A percentile compares a stretch with the other conserved stretches of the same genome.
Conservation (phyloP, 176 grass and related monocot genomes). For the Puccinellia tenuiflora region DNA sequence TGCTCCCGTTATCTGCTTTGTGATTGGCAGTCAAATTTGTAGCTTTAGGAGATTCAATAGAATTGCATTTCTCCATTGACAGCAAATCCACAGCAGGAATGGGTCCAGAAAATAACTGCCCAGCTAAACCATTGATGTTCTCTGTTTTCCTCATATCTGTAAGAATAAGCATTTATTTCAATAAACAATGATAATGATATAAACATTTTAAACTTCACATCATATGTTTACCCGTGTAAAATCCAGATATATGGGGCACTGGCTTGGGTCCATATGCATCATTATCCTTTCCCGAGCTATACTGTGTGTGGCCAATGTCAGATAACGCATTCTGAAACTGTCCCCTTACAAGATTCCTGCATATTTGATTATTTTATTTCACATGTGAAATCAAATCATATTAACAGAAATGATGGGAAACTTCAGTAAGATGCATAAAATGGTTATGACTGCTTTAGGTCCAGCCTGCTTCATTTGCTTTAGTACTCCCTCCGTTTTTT, state of each 20-base stretch:
- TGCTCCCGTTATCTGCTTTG: constrained; percentile 25
- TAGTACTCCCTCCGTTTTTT: too few species aligned
- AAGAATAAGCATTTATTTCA: neutral
- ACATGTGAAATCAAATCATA: neutral
- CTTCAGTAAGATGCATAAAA: neutral
- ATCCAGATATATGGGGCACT: constrained; percentile 53
- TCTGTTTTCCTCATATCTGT: constrained; percentile 25
- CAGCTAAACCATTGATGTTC: constrained; percentile 39
- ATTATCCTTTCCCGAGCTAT: constrained; percentile 34
- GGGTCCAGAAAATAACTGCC: constrained; percentile 22
- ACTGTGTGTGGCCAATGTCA: constrained; percentile 1
- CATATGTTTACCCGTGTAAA: constrained; percentile 46
- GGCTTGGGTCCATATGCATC: constrained; percentile 39
- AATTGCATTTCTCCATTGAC: constrained; percentile 25
- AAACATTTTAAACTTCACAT: neutral
- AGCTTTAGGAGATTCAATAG: constrained; percentile 30
- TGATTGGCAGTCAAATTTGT: constrained; percentile 27
- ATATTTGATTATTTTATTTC: constrained; percentile 24
- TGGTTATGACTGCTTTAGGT: neutral
- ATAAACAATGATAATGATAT: neutral
- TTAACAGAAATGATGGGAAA: neutral
- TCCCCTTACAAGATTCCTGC: constrained; percentile 50
- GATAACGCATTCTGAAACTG: constrained; percentile 37
- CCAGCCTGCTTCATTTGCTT: neutral
- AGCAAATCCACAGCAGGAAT: constrained; percentile 23